Conservation (phyloP, 331 rosid species). For the Saraca asoca region DNA sequence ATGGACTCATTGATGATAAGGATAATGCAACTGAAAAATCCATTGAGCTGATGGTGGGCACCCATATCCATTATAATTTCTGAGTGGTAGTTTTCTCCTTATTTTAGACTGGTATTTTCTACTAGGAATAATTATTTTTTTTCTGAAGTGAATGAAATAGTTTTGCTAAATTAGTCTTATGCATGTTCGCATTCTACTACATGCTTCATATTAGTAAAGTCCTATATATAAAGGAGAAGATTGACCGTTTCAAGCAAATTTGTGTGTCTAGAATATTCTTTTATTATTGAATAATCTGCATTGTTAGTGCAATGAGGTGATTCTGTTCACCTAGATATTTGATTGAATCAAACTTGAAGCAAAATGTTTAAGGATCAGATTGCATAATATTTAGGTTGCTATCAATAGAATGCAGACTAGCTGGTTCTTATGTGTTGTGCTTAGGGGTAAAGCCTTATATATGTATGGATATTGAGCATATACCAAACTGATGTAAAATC, state of each 20-base stretch:
- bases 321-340: too few species aligned
- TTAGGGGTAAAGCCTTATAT: too few species aligned
- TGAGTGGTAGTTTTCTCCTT: constrained; percentile 22
- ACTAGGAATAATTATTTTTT: constrained; percentile 14
- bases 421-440: too few species aligned
- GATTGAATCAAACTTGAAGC: too few species aligned
- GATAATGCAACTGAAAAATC: constrained; percentile 48
- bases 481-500: too few species aligned
- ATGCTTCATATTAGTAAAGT: neutral
- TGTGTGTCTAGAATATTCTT: neutral
- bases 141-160: constrained; percentile 19
- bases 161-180: neutral
- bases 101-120: constrained; percentile 9
- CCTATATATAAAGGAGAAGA: constrained; percentile 7
- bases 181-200: neutral
- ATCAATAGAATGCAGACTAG: too few species aligned
- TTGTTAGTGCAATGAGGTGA: too few species aligned
- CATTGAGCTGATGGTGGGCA: constrained; percentile 66
- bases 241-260: constrained; percentile 4
- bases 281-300: too few species aligned
- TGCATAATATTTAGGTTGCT: too few species aligned
- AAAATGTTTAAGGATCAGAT: too few species aligned
- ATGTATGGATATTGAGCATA: too few species aligned
- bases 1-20: constrained; percentile 50
- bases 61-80: constrained; percentile 34